Evolutionary conservation across 1,284 basidiomycete species (phyloP).

Genomic region (Microbotryomycetes sp.): DNA sequence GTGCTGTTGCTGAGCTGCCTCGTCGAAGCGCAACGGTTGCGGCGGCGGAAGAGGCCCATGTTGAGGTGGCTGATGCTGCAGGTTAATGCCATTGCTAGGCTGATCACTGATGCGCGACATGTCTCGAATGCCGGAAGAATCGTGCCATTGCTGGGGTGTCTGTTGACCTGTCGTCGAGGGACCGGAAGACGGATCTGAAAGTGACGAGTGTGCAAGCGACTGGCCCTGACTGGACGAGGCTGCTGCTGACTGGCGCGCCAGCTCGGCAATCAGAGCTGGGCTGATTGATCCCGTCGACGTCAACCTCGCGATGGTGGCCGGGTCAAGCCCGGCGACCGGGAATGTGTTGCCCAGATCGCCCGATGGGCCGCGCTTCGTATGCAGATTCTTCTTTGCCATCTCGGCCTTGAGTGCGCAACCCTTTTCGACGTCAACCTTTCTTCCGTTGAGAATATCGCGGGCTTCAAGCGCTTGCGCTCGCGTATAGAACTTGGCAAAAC

Average conservation of each 20-base stretch:
- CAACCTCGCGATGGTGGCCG: constrained; percentile 11
- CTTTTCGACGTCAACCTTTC: constrained; percentile 87
- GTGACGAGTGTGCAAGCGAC: background rate
- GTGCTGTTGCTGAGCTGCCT: background rate
- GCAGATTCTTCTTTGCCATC: constrained; percentile 99
- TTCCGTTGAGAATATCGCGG: constrained; percentile 79
- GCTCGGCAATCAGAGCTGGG: constrained; percentile 28
- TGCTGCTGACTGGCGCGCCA: constrained; percentile 17
- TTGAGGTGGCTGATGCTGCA: background rate
- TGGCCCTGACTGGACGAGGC: background rate
- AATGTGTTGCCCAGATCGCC: constrained; percentile 12
- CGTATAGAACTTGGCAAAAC: constrained; percentile 91
- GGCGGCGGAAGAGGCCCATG: background rate
- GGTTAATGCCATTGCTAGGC: background rate
- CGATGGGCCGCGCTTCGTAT: constrained; percentile 67
- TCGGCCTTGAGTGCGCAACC: constrained; percentile 92
- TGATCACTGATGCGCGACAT: background rate
- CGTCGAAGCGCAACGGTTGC: background rate
- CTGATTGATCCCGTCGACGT: constrained; percentile 14
- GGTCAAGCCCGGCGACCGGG: constrained; percentile 24
- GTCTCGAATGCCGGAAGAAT: background rate
- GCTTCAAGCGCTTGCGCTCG: constrained; percentile 81
- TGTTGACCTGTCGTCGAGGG: background rate
- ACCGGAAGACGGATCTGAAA: background rate
- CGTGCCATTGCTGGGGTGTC: background rate